These are phyloP conservation scores for Coemansia javaensis DNA, from an alignment of 192 early-diverging fungal species.

Conservation along the genomic window DNA sequence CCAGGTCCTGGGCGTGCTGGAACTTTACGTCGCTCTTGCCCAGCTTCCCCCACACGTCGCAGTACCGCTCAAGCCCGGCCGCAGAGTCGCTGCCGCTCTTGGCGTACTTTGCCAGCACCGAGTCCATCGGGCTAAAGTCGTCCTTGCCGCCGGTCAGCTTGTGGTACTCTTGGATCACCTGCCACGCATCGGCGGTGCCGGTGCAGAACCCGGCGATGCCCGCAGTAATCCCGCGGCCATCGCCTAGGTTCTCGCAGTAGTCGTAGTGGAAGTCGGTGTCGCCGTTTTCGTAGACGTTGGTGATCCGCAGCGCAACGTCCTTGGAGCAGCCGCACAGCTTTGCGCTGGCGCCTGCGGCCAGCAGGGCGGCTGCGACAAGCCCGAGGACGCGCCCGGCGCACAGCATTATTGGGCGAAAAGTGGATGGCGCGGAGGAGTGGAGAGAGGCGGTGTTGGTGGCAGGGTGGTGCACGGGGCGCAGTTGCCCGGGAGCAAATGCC, in stretches of 20 bases:
- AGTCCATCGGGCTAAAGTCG: conserved; percentile 37
- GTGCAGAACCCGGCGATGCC: conserved; percentile 44
- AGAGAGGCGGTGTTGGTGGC: too few species aligned
- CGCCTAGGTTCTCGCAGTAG: conserved; percentile 30
- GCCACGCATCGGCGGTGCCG: conserved; percentile 49
- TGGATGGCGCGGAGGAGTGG: too few species aligned
- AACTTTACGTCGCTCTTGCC: conserved; percentile 41
- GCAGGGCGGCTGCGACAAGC: too few species aligned
- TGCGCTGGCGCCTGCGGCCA: background rate
- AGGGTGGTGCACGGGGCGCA: too few species aligned
- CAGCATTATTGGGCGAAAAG: too few species aligned
- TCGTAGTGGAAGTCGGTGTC: conserved; percentile 35
- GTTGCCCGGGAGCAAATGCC: too few species aligned
- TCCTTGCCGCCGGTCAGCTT: conserved; percentile 22
- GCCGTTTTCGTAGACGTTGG: conserved; percentile 31
- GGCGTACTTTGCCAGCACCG: conserved; percentile 11
- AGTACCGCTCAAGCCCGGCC: conserved; percentile 42
- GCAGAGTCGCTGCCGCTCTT: conserved; percentile 16
- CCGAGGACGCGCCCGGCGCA: too few species aligned
- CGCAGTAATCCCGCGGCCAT: conserved; percentile 31
- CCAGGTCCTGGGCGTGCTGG: conserved; percentile 31
- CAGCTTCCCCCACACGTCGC: conserved; percentile 39
- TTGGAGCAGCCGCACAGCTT: conserved; percentile 22
- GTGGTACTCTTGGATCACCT: conserved; percentile 46
- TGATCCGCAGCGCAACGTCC: conserved; percentile 22